Evolutionary conservation across 2,329 filamentous ascomycete species (phyloP).

Genomic region (Colletotrichum shisoi): DNA sequence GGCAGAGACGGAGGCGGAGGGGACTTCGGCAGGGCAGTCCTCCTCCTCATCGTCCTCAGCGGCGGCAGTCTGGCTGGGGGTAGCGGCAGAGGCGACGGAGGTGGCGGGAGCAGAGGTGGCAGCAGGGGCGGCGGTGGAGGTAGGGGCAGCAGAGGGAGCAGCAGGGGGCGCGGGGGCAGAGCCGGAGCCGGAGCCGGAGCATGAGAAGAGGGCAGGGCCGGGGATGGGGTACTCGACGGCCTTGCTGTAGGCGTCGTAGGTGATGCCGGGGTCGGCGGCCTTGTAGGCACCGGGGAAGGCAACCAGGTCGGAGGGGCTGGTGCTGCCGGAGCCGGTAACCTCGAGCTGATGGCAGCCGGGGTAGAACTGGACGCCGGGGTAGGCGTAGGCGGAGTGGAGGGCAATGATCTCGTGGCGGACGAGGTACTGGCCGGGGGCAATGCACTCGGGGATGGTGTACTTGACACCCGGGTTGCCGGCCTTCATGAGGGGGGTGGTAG

Average conservation of each 20-base stretch:
- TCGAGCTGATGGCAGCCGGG: conserved; percentile 63
- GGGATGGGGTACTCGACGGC: conserved; percentile 56
- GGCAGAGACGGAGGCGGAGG: neutral
- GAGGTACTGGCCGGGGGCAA: conserved; percentile 60
- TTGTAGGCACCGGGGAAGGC: conserved; percentile 61
- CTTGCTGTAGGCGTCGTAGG: conserved; percentile 59
- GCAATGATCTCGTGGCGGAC: conserved; percentile 63
- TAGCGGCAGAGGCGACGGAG: conserved; percentile 15
- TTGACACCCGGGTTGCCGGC: conserved; percentile 51
- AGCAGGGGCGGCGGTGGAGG: conserved; percentile 3
- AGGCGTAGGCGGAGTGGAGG: conserved; percentile 54
- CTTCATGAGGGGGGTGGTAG: conserved; percentile 55
- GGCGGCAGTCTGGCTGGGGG: conserved; percentile 11
- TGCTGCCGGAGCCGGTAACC: conserved; percentile 56
- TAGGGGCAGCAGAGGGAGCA: conserved; percentile 2
- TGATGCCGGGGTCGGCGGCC: conserved; percentile 56
- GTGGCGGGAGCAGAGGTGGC: conserved; percentile 14
- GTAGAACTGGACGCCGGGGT: conserved; percentile 62
- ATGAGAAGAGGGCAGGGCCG: conserved; percentile 58
- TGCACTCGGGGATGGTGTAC: conserved; percentile 60
- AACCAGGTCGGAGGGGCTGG: conserved; percentile 51
- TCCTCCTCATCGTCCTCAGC: conserved; percentile 1
- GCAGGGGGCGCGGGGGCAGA: conserved; percentile 2
- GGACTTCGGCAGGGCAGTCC: conserved; percentile 8
- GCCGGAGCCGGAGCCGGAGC: conserved; percentile 40